A percentile compares a stretch with the other conserved stretches of the same genome.
Evolutionary conservation across 106 monocot species (phyloP).

Genomic region (Dendrobium chrysotoxum): DNA sequence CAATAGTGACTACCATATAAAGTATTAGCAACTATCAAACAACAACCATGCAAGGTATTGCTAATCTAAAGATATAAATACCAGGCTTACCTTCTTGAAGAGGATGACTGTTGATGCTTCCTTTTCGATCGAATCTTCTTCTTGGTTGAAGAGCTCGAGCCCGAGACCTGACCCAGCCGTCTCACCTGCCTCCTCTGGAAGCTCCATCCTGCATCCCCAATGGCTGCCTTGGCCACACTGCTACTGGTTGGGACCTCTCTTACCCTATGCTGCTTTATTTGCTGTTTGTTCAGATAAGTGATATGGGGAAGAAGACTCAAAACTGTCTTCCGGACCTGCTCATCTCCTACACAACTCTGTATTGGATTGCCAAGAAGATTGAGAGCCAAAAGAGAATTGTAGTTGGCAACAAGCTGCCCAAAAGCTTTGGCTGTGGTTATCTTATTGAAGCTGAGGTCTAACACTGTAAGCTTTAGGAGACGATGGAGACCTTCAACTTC

Average conservation of each 20-base stretch:
- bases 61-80: not conserved
- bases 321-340: slow-evolving; percentile 61
- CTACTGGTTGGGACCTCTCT: slow-evolving; percentile 45
- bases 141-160: slow-evolving; percentile 12
- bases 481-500: slow-evolving; percentile 84
- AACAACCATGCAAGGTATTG: not conserved
- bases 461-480: slow-evolving; percentile 68
- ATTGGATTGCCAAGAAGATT: slow-evolving; percentile 82
- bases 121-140: slow-evolving; percentile 16
- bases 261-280: slow-evolving; percentile 46
- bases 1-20: not conserved
- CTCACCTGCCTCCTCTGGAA: slow-evolving; percentile 26
- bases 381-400: slow-evolving; percentile 62
- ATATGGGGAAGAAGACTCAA: slow-evolving; percentile 54
- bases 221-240: slow-evolving; percentile 60
- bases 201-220: slow-evolving; percentile 30
- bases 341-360: slow-evolving; percentile 68
- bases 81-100: slow-evolving; percentile 9
- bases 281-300: slow-evolving; percentile 68
- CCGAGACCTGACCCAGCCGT: slow-evolving; percentile 18
- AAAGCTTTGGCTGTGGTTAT: slow-evolving; percentile 64
- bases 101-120: slow-evolving; percentile 15
- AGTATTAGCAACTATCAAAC: not conserved
- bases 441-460: slow-evolving; percentile 97
- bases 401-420: slow-evolving; percentile 85